Evolutionary conservation across 1,139 yeast species (phyloP).

Genomic region (Citeromyces hawaiiensis): DNA sequence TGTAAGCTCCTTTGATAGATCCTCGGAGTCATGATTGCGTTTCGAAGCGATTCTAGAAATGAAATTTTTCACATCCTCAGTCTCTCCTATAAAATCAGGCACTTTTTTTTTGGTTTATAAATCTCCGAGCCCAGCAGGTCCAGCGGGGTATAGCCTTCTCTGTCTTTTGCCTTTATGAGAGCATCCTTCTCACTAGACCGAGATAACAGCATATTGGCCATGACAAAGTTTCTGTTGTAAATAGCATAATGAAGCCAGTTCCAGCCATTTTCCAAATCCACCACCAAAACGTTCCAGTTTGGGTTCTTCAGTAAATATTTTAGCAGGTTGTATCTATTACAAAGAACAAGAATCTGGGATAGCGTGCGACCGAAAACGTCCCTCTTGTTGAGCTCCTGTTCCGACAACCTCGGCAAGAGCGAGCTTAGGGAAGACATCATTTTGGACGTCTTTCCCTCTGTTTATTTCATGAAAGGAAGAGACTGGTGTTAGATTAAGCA

Average conservation of each 20-base stretch:
- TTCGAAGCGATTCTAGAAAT: slow-evolving; percentile 11
- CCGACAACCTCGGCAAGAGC: slow-evolving; percentile 20
- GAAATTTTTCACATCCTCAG: slow-evolving; percentile 15
- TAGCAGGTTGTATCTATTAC: slow-evolving; percentile 35
- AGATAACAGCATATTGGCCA: slow-evolving; percentile 34
- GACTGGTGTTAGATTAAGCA: not conserved
- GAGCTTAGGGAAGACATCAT: slow-evolving; percentile 8
- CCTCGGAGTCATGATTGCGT: slow-evolving; percentile 27
- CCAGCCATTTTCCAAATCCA: slow-evolving; percentile 76
- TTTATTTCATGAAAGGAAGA: slow-evolving; percentile 1
- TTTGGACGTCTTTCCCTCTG: slow-evolving; percentile 4
- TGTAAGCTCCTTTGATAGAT: too few species aligned
- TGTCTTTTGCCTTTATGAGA: slow-evolving; percentile 45
- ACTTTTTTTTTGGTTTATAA: slow-evolving; percentile 23
- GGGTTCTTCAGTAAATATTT: slow-evolving; percentile 32
- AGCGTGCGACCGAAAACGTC: slow-evolving; percentile 70
- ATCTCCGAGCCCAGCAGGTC: slow-evolving; percentile 29
- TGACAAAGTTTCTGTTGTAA: slow-evolving; percentile 41
- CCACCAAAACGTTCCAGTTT: slow-evolving; percentile 26
- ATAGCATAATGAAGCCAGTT: slow-evolving; percentile 65
- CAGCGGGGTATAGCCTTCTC: slow-evolving; percentile 52
- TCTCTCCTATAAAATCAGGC: slow-evolving; percentile 18
- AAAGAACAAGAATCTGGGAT: slow-evolving; percentile 41
- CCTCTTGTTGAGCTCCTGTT: slow-evolving; percentile 30
- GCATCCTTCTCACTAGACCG: slow-evolving; percentile 17